Base-by-base conservation (phyloP, 2,329 filamentous ascomycete genomes). In the Fusarium sororula region DNA sequence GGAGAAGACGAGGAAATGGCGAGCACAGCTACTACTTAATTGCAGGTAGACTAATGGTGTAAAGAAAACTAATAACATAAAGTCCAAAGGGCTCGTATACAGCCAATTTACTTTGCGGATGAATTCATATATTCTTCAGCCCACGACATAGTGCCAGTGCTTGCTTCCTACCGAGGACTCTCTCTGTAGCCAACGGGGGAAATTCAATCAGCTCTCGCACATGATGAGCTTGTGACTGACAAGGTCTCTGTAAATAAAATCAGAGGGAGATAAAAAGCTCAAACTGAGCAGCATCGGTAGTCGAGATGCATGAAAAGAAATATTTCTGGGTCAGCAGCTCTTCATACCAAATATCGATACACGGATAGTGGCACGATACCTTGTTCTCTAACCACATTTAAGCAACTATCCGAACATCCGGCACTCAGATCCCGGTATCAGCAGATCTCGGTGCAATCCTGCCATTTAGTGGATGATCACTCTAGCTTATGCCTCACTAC, bases 191-290 rank as follows among this genome's bases (percentile, higher is more conserved):
- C 13, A 28, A 22, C 6, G 11, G 13, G 6, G 4, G 4, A 7
- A 3, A 22, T 14, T 11, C 18, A 28, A 28, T 6, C 0, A 15
- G 9, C 6, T 11, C 5, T 11, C 3, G 6, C 26, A 28, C 18
- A 11, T 22, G 13, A 20, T 11, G 26, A 47, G 0, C 0, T 13
- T 5, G 1, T 47, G 26, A 47, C 2, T 7, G 18, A 6, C 18
- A 22, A 6, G 13, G 13, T 7, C 1, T 28, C 24, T 28, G 26
- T 3, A 0, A 14, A 4, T 7, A 18, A 22, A 15, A 1, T 6
- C 7, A 2, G 3, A 22, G 26, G 0, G 17, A 22, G 0, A 20
- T 5, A 1, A 0, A 28, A 47, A 47, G 18, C 6, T 3, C 13
- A 28, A 14, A 22, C 0, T 15, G 24, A 20, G 13, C 24, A 22